Evolutionary conservation across 1,284 basidiomycete genomes (phyloP).

Genomic region (Cystodermella granulosa): DNA sequence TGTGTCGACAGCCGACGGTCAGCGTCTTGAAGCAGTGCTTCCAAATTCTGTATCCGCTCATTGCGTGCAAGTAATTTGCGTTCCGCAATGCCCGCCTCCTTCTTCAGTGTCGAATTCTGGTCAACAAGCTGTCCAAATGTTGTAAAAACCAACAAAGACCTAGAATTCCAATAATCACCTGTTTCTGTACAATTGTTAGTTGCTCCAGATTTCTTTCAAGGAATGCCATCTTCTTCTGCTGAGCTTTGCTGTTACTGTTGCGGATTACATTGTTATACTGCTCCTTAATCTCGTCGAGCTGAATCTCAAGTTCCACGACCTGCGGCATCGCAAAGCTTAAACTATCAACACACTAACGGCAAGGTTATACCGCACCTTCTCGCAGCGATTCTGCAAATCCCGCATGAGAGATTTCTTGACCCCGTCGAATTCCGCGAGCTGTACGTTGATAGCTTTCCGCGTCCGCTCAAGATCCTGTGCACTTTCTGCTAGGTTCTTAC

Average conservation of each 20-base stretch:
- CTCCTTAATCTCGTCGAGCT: slow-evolving; percentile 97
- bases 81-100: slow-evolving; percentile 95
- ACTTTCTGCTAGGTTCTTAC: slow-evolving; percentile 92
- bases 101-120: slow-evolving; percentile 96
- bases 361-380: slow-evolving; percentile 64
- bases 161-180: no score
- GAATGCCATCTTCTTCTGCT: slow-evolving; percentile 99
- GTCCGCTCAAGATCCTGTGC: slow-evolving; percentile 96
- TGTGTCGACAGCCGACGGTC: slow-evolving; percentile 86
- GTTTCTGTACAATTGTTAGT: slow-evolving; percentile 93
- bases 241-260: slow-evolving; percentile 95
- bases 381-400: slow-evolving; percentile 97
- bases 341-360: not conserved
- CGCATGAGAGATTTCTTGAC: slow-evolving; percentile 99
- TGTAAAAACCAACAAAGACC: no score
- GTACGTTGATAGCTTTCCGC: slow-evolving; percentile 93
- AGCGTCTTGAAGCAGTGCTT: slow-evolving; percentile 86
- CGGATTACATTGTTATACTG: slow-evolving; percentile 98
- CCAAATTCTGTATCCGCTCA: slow-evolving; percentile 95
- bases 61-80: slow-evolving; percentile 93
- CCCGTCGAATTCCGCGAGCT: slow-evolving; percentile 95
- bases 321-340: slow-evolving; percentile 28
- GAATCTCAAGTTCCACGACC: slow-evolving; percentile 99
- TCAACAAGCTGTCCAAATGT: slow-evolving; percentile 79
- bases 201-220: slow-evolving; percentile 96